Percentiles rank a stretch among this genome's conserved stretches.
phyloP scores from a whole-genome alignment of 2,329 filamentous ascomycete species.

The Arthrobotrys entomopaga region DNA sequence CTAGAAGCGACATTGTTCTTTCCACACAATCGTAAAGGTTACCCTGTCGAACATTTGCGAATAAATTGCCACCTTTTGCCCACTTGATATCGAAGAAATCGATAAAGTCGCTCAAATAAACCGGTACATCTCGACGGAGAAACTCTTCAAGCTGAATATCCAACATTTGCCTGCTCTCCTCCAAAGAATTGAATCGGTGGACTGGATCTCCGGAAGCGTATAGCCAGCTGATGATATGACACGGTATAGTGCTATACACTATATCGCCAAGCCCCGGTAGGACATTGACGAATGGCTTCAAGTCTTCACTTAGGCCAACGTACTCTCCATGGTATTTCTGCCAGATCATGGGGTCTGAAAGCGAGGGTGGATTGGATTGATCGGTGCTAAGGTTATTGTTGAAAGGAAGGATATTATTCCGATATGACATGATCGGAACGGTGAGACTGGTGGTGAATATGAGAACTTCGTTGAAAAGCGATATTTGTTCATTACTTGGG shows the following conservation, averaged over 20 bases:
- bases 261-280: conserved; percentile 6
- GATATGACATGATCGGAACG: conserved; percentile 2
- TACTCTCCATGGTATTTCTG: not conserved
- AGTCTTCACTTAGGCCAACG: not conserved
- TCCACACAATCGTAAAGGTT: not conserved
- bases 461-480: not conserved
- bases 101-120: conserved; percentile 6
- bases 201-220: conserved; percentile 4
- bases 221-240: conserved; percentile 4
- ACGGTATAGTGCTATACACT: conserved; percentile 9
- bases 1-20: not conserved
- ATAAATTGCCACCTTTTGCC: not conserved
- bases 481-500: not conserved
- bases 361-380: not conserved
- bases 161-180: not conserved
- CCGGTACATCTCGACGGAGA: not conserved
- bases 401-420: conserved; percentile 11
- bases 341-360: not conserved
- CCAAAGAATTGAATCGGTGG: not conserved
- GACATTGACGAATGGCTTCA: not conserved
- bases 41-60: not conserved
- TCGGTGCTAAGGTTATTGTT: not conserved
- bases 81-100: conserved; percentile 9
- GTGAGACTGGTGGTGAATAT: not conserved
- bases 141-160: not conserved